These are phyloP conservation scores for Nemania diffusa DNA, from an alignment of 2,329 filamentous ascomycete genomes.

Conservation along the genomic window DNA sequence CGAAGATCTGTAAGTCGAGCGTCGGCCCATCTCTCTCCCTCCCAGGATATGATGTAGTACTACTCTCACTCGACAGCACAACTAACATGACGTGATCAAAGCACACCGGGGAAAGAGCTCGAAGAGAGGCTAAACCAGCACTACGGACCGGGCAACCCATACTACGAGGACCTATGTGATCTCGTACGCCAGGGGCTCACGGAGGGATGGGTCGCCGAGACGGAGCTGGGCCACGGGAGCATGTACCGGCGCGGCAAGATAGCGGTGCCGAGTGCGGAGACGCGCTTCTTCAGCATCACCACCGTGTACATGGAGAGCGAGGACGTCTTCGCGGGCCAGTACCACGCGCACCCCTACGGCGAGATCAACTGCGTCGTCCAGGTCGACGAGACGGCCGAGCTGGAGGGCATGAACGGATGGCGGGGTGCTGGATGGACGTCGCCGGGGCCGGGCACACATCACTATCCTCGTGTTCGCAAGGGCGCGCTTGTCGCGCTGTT, in stretches of 20 bases:
- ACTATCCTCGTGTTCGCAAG: conserved; percentile 63
- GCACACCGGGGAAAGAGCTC: conserved; percentile 59
- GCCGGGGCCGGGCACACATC: conserved; percentile 65
- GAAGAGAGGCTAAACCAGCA: conserved; percentile 56
- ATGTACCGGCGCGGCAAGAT: conserved; percentile 61
- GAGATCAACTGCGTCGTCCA: conserved; percentile 67
- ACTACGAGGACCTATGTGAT: conserved; percentile 56
- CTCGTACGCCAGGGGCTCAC: conserved; percentile 53
- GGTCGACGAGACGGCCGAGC: conserved; percentile 59
- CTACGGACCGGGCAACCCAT: conserved; percentile 56
- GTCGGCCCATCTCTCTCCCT: neutral
- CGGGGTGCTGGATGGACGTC: conserved; percentile 66
- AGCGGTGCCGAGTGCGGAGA: conserved; percentile 56
- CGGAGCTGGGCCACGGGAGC: conserved; percentile 54
- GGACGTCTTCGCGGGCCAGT: conserved; percentile 62
- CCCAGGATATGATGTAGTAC: neutral
- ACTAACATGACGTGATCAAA: conserved; percentile 21
- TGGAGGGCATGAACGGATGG: conserved; percentile 67
- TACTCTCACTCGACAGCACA: neutral
- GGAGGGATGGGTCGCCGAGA: conserved; percentile 59
- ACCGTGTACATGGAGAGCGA: conserved; percentile 66
- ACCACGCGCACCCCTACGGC: conserved; percentile 64
- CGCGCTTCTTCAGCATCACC: conserved; percentile 65
- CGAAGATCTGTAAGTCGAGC: conserved; percentile 46
- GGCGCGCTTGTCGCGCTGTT: conserved; percentile 64